A percentile compares a stretch with the other conserved stretches of the same genome.
phyloP scores from a whole-genome alignment of 176 grass and related monocot genomes.

The Oryza meridionalis region DNA sequence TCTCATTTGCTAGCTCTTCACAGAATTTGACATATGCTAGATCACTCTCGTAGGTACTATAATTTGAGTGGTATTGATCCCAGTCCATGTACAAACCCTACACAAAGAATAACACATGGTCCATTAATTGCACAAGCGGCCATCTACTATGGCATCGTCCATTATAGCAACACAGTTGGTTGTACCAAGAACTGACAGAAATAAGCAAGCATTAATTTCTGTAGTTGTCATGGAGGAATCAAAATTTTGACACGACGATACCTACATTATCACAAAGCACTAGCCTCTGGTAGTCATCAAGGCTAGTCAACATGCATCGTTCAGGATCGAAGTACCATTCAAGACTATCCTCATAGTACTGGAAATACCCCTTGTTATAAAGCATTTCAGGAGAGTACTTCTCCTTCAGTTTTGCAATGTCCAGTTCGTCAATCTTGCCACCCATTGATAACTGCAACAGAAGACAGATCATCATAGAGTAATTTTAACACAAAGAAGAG shows the following conservation, averaged over 20 bases:
- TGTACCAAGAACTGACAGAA: not conserved
- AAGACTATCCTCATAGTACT: not conserved
- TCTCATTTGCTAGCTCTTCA: conserved; percentile 14
- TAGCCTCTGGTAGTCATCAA: conserved; percentile 34
- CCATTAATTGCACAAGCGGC: not conserved
- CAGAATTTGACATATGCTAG: conserved; percentile 21
- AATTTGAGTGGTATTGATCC: not conserved
- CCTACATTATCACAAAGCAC: conserved; percentile 25
- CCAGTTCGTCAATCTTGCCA: not conserved
- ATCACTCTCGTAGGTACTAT: conserved; percentile 12
- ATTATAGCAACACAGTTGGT: not conserved
- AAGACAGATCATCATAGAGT: not conserved
- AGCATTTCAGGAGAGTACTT: not conserved
- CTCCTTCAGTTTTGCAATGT: not conserved
- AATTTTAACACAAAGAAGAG: not conserved
- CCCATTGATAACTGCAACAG: not conserved
- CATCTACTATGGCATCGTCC: no score
- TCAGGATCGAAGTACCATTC: conserved; percentile 37
- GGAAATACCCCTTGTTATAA: not conserved
- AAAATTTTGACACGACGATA: not conserved
- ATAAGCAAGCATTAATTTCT: not conserved
- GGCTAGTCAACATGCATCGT: not conserved
- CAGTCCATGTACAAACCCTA: not conserved
- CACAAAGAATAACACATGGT: not conserved
- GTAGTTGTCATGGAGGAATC: not conserved